phyloP scores from a whole-genome alignment of 2,329 filamentous ascomycete genomes.

The Sporothrix brunneoviolacea region DNA sequence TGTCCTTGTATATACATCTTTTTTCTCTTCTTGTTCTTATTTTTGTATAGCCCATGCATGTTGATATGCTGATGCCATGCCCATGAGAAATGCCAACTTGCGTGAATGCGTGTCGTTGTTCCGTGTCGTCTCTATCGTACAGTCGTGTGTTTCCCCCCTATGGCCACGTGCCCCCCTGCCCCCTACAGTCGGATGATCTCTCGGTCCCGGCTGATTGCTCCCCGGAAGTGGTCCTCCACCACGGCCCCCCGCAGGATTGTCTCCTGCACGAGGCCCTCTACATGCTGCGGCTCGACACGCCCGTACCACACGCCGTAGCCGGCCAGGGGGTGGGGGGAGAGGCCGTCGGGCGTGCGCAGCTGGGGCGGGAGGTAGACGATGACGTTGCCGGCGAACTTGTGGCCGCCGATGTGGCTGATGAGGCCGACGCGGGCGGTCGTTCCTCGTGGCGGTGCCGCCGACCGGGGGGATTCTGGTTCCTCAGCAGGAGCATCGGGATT shows the following conservation, averaged over 20 bases:
- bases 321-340: constrained; percentile 50
- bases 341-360: constrained; percentile 32
- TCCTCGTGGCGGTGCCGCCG: background rate
- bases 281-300: constrained; percentile 65
- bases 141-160: background rate
- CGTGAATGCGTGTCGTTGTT: too few species aligned
- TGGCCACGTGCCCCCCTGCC: background rate
- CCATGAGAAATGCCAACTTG: too few species aligned
- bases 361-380: constrained; percentile 69
- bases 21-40: background rate
- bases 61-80: too few species aligned
- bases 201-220: constrained; percentile 53
- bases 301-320: constrained; percentile 80
- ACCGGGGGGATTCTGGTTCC: background rate
- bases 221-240: constrained; percentile 64
- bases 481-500: constrained; percentile 16
- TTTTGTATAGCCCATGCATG: background rate
- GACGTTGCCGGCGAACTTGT: constrained; percentile 81
- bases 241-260: constrained; percentile 62
- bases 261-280: constrained; percentile 67
- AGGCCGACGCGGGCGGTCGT: constrained; percentile 56
- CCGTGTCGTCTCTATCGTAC: too few species aligned
- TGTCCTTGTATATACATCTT: background rate
- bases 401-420: constrained; percentile 76
- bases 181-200: constrained; percentile 45